Percentiles rank a stretch among this genome's conserved stretches.
Evolutionary conservation across 352 stramenopile genomes (phyloP).

Genomic region (Pythium angustatum): DNA sequence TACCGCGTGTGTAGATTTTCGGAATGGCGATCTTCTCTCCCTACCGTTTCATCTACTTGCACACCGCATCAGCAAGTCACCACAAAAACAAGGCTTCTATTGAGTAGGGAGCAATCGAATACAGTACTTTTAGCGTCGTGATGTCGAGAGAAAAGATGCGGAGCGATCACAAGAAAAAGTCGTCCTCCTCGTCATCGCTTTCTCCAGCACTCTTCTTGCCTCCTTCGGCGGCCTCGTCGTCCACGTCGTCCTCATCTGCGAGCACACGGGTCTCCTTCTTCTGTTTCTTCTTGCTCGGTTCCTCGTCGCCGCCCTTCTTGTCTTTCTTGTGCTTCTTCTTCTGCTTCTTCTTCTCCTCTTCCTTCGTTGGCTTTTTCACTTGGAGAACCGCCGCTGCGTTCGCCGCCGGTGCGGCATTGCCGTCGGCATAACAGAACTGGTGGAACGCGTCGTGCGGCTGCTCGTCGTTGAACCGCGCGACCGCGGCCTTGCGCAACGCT

Average conservation of each 20-base stretch:
- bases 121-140: too few species aligned
- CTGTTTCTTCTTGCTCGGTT: constrained; percentile 44
- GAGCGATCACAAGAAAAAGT: constrained; percentile 74
- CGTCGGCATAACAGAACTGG: constrained; percentile 73
- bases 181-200: constrained; percentile 54
- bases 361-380: constrained; percentile 67
- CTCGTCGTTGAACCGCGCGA: constrained; percentile 57
- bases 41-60: too few species aligned
- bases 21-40: not conserved
- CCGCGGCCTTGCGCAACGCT: constrained; percentile 44
- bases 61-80: too few species aligned
- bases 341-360: constrained; percentile 58
- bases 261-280: constrained; percentile 39
- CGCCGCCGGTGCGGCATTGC: constrained; percentile 18
- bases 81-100: too few species aligned
- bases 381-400: constrained; percentile 46
- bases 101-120: too few species aligned
- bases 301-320: constrained; percentile 23
- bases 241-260: constrained; percentile 54
- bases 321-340: constrained; percentile 64
- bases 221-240: constrained; percentile 35
- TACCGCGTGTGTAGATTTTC: not conserved
- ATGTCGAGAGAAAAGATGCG: too few species aligned
- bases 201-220: constrained; percentile 31
- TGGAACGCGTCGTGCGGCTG: constrained; percentile 63